Evolutionary conservation across 2,329 filamentous ascomycete genomes (phyloP), one percentile per base, ranked within the genome.

Genomic region (Gnomoniopsis smithogilvyi): DNA sequence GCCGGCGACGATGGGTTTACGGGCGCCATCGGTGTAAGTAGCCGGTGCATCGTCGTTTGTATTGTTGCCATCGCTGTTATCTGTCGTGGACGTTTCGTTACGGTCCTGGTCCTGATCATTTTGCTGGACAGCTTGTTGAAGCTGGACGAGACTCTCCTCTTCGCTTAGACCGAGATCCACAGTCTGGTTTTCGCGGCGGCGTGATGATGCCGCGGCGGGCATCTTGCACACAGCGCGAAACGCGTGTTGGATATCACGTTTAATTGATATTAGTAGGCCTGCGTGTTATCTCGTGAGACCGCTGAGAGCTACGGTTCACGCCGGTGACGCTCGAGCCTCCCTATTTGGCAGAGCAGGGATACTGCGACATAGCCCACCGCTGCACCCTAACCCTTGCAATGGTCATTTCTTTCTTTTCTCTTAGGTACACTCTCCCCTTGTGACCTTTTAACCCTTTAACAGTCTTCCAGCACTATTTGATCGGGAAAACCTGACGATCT

Each of bases 1-100:
- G 17, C 52, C 52, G 0, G 57, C 47, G 21, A 48, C 33, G 12
- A 56, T 17, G 24, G 49, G 58, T 6, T 53, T 56, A 6, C 51
- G 36, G 12, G 55, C 55, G 11, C 38, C 55, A 26, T 58, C 54
- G 15, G 51, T 51, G 15, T 58, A 51, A 11, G 51, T 51, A n/a
- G 26, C 36, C n/a, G 45, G 17, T 21, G 21, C 2, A n/a, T 14
- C 17, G 17, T n/a, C 21, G 6, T 56, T 38, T 10, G 8, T 30
- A 10, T 21, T 24, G 12, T 21, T 34, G 49, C 21, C 3, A 19
- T 11, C n/a, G 24, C 14, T 3, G 48, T 30, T 3, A 22, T 21
- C 21, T 14, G n/a, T 12, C 10, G n/a, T 36, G 26, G 26, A 22
- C 15, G 17, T n/a, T 26, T 21, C 33, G 24, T 36, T 22, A 19